Base-by-base conservation (phyloP, 768 basidiomycete genomes). In the Imleria badia region DNA sequence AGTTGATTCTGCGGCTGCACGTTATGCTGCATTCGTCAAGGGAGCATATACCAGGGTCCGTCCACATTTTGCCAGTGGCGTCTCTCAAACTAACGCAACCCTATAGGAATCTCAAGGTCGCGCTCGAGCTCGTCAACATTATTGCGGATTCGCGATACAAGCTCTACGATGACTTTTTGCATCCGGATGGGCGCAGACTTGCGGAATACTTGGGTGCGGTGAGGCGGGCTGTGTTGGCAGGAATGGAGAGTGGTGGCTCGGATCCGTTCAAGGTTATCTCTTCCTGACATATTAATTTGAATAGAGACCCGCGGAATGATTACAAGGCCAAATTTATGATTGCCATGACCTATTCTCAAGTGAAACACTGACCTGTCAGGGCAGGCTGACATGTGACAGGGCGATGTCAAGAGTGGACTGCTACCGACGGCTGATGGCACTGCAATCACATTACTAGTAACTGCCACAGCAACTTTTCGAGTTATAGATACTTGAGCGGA, bases 91-190 rank as follows among this genome's bases (percentile, higher is more conserved):
- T 60, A 51, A 66, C 22, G 19, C 11, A 19, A 19, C 14, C 3
- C 5, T 42, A 23, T 56, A 95, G 94, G 50, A 89, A 91, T 69
- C 74, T 96, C 29, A 85, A 88, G 60, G 80, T 81, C 10, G 85
- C 87, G 0, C 71, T 98, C 55, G 76, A 87, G 42, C 78, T 98
- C 6, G 84, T 84, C n/a, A 93, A 90, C 60, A 75, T 90, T 31
- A 86, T 98, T 7, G 94, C 93, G 0, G 92, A 94, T 68, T 91
- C 92, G 55, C 81, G 90, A 41, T 89, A 91, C 72, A 83, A 83
- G 61, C 72, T 97, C 14, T 94, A 94, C 63, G 84, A 90, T 59
- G 93, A 93, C 68, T 97, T 96, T 70, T 76, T 87, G 23, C 69
- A 61, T 6, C 76, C 80, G 43, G 79, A 81, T 29, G 84, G 84